Base-by-base conservation (phyloP, 495 filamentous ascomycete genomes). In the Jackrogersella minutella region DNA sequence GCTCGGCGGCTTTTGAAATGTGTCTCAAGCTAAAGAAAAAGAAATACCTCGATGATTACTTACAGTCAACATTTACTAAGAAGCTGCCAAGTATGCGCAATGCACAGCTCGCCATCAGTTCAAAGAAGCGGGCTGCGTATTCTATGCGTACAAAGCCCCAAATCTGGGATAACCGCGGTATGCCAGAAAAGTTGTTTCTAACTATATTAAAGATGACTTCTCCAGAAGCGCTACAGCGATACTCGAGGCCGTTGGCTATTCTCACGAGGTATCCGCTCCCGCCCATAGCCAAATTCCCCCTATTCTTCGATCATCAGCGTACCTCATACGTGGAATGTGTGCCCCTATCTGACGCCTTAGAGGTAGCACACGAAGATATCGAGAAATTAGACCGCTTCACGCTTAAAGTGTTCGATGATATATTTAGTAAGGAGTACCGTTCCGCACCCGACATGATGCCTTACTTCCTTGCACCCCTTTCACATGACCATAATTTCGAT, bases 361-460 rank as follows among this genome's bases (percentile, higher is more conserved):
- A 73, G 7, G 62, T 88, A 1, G 64, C 71, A 3, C 39, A 70
- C 0, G 69, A 77, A 1, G 74, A 80, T 1, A 55, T 91, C 4
- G 71, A 82, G 4, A 69, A 75, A 8, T 64, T 98, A 34, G 88
- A 84, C 16, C 70, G 71, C 1, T 94, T 96, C 67, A 96, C 91
- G 0, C 77, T 93, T 31, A 82, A 84, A 7, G 74, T 96, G 2
- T 97, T 93, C 70, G 79, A 85, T n/a, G 92, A 97, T 71, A 77
- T 97, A 0, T 99, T 97, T 75, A 92, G 91, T 64, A 99, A 99
- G 74, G 81, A 78, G 3, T 99, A 91, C 70, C 88, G 90, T 34
- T 68, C 81, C 0, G 81, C 88, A 26, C 50, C 79, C 0, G 78
- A 83, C 7, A 85, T 87, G 13, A 88, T 96, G 71, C 87, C 92